Base-by-base conservation (phyloP, 1,284 basidiomycete species). In the Apiotrichum porosum region DNA sequence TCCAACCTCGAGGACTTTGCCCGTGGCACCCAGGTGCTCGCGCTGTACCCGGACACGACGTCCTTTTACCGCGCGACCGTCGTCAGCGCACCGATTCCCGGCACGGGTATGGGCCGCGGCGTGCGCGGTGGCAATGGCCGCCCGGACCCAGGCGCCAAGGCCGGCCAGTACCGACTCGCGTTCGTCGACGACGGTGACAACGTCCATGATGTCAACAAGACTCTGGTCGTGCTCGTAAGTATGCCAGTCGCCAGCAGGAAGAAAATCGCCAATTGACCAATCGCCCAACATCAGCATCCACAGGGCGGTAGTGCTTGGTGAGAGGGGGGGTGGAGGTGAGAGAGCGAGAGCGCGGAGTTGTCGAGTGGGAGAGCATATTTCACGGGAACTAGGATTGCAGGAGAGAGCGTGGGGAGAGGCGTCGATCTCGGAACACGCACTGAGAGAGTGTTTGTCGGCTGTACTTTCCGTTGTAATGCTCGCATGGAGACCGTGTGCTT, bases 31-130 rank as follows among this genome's bases (percentile, higher is more conserved):
- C 50, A 58, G 28, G 76, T 78, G 32, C 65, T 78, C 39, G 77
- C 72, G 0, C 59, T 77, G 21, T 79, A 78, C 45, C 77, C 77
- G 8, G 77, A 77, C 33, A 79, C 77, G 9, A 78, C 77, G 0
- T 66, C 68, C 0, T 77, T 79, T 56, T 79, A 79, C 58, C 62
- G 64, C 8, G 77, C 75, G 3, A 66, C 66, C 1, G 72, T 78
- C 42, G 55, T 73, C 2, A 47, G 63, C 2, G 54, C 67, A 0
- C 66, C 70, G 0, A 39, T 63, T 13, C 58, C 63, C 9, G 61
- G 62, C 0, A 63, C 61, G 12, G 60, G 66, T 15, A 54, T 60
- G 45, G 60, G 66, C 21, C 50, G 58, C 17, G 48, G 58, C 26
- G 42, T 59, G 19, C 46, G 52, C 18, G 49, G 56, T 12, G 53